Percentiles rank a stretch among this genome's conserved stretches.
Evolutionary conservation across 352 stramenopile species (phyloP).

Genomic region (Phytophthora tentaculata): DNA sequence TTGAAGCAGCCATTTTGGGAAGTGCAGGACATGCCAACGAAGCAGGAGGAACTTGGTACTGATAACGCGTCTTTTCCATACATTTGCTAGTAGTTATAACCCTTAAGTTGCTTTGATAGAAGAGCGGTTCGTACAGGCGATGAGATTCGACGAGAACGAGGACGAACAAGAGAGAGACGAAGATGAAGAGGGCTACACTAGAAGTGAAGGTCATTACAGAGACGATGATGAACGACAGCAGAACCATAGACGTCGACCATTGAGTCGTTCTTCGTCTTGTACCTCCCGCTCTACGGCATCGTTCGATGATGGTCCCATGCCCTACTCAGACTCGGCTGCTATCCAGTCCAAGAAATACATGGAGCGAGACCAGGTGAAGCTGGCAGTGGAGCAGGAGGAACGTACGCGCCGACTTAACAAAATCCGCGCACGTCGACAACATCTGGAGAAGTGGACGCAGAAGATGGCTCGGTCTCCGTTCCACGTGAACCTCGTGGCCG

Average conservation of each 20-base stretch:
- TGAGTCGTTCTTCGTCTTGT: slow-evolving; percentile 36
- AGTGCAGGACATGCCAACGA: slow-evolving; percentile 38
- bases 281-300: slow-evolving; percentile 28
- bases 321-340: slow-evolving; percentile 67
- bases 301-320: slow-evolving; percentile 39
- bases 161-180: slow-evolving; percentile 35
- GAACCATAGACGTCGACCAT: slow-evolving; percentile 5
- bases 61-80: not conserved
- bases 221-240: slow-evolving; percentile 12
- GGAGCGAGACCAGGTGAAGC: slow-evolving; percentile 69
- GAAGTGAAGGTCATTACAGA: not conserved
- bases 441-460: slow-evolving; percentile 87
- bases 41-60: slow-evolving; percentile 52
- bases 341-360: slow-evolving; percentile 86
- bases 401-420: slow-evolving; percentile 62
- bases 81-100: not conserved
- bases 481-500: slow-evolving; percentile 93
- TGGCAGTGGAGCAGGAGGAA: slow-evolving; percentile 69
- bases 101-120: slow-evolving; percentile 34
- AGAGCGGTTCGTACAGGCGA: slow-evolving; percentile 43
- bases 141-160: slow-evolving; percentile 44
- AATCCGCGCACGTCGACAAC: slow-evolving; percentile 59
- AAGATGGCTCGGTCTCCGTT: slow-evolving; percentile 93
- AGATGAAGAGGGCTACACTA: slow-evolving; percentile 21
- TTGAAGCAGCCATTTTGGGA: slow-evolving; percentile 19